Evolutionary conservation across 2,329 filamentous ascomycete genomes (phyloP), one percentile per base, ranked within the genome.

Genomic region (Colletotrichum phormii): DNA sequence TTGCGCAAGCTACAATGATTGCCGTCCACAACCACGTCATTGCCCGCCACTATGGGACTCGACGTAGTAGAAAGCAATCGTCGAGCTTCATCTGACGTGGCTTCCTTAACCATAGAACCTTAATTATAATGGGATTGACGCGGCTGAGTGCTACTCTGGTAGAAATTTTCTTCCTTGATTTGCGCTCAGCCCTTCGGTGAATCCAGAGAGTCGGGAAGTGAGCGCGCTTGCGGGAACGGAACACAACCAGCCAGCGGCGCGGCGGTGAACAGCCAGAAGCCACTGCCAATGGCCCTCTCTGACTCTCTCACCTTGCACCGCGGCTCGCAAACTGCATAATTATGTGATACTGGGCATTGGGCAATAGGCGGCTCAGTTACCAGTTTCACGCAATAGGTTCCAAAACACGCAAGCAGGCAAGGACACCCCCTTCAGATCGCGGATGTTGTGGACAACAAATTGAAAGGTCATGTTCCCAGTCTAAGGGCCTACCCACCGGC

Each of bases 1-100:
- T 22, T n/a, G 35, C 55, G 31, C 37, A 26, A 7, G 3, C 15
- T 33, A 49, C 42, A 49, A 2, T 49, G 42, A 49, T 49, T 49
- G 18, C 42, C 18, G 18, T 22, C 42, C 42, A 49, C 18, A 49
- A 49, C 31, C 33, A 13, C 42, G n/a, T 33, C 55, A 22, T 46
- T 0, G 5, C 18, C 57, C 63, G 35, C 46, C 35, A 35, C 22
- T 13, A 8, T 6, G 1, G 4, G 13, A 13, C 13, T 22, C 11
- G 4, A 11, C 15, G 37, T 42, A 42, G 37, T 42, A 42, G 18
- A 42, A 42, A 42, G 37, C 37, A 42, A 42, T 29, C 46, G 49
- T 35, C 12, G 35, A 22, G 18, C 35, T 49, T 62, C 64, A 57
- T 58, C 37, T 53, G 68, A 51, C 57, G 68, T 68, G 64, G 49